Conservation (phyloP, 139 green algal genomes). For the Chloropicon primus region DNA sequence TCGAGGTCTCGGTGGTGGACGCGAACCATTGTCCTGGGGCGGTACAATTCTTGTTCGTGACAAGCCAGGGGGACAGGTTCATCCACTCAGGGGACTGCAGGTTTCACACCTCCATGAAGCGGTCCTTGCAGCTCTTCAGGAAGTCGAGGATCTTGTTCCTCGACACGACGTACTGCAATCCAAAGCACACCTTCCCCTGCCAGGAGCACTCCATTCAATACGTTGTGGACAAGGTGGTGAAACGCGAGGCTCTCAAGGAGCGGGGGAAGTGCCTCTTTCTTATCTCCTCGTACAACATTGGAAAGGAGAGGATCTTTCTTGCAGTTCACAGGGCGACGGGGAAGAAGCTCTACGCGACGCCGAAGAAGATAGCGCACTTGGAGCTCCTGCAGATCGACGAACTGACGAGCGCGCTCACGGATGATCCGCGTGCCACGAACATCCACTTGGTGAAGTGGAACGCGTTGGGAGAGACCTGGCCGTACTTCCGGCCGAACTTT, state of each 20-base stretch:
- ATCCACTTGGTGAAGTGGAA: slow-evolving; percentile 45
- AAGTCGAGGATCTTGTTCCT: background rate
- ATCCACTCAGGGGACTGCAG: background rate
- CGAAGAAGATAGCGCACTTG: slow-evolving; percentile 32
- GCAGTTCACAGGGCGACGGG: slow-evolving; percentile 30
- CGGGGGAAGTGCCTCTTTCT: slow-evolving; percentile 24
- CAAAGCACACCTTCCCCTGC: background rate
- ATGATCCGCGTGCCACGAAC: slow-evolving; percentile 13
- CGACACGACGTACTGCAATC: background rate
- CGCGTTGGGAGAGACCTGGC: slow-evolving; percentile 42
- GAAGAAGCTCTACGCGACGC: slow-evolving; percentile 31
- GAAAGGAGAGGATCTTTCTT: slow-evolving; percentile 68
- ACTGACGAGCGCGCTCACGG: slow-evolving; percentile 20
- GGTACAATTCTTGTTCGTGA: slow-evolving; percentile 51
- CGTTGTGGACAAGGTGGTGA: slow-evolving; percentile 35
- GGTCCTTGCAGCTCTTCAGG: background rate
- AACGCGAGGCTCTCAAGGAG: slow-evolving; percentile 8
- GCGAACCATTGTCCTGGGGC: slow-evolving; percentile 70
- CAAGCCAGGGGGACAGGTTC: background rate
- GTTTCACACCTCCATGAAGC: background rate
- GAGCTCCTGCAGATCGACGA: slow-evolving; percentile 5
- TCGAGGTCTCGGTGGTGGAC: slow-evolving; percentile 43
- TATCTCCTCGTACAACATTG: slow-evolving; percentile 58
- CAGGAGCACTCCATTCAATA: slow-evolving; percentile 46
- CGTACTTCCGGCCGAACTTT: slow-evolving; percentile 87